These are phyloP conservation scores for Byssochlamys sp. DNA, from an alignment of 2,329 filamentous ascomycete species.

Conservation along the genomic window DNA sequence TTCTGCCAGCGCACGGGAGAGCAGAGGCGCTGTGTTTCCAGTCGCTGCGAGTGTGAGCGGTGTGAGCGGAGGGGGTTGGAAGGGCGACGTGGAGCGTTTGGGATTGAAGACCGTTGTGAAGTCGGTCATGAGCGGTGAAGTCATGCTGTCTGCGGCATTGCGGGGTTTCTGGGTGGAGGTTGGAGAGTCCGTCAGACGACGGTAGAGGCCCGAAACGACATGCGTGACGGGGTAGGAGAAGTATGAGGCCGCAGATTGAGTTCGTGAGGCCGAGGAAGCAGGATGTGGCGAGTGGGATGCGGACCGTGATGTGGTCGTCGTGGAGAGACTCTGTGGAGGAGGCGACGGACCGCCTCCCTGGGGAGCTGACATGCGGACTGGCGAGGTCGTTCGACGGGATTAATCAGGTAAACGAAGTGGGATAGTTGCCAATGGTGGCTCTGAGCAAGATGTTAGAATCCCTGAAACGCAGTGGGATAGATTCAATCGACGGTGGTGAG, in stretches of 20 bases:
- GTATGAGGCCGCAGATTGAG: slow-evolving; percentile 35
- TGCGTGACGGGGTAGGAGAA: slow-evolving; percentile 44
- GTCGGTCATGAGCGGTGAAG: not conserved
- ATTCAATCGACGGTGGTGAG: not conserved
- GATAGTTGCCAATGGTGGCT: not conserved
- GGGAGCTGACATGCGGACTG: not conserved
- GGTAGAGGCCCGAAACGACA: slow-evolving; percentile 55
- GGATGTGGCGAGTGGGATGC: not conserved
- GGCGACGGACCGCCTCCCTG: not conserved
- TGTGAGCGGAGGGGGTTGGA: slow-evolving; percentile 80
- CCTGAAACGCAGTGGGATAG: not conserved
- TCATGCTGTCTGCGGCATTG: slow-evolving; percentile 27
- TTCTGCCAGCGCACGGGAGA: slow-evolving; percentile 69
- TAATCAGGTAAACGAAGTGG: not conserved
- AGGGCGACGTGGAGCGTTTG: slow-evolving; percentile 60
- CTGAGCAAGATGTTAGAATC: not conserved
- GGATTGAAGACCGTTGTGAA: slow-evolving; percentile 32
- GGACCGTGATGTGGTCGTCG: not conserved
- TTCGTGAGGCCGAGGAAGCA: slow-evolving; percentile 8
- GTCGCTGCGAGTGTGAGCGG: slow-evolving; percentile 62
- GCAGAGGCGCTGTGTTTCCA: slow-evolving; percentile 48
- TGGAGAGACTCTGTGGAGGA: not conserved
- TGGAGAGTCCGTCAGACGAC: slow-evolving; percentile 48
- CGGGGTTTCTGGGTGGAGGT: slow-evolving; percentile 26
- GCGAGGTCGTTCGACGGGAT: not conserved